Base-by-base conservation (phyloP, 257 asterid species). In the Fraxinus cuspidata region DNA sequence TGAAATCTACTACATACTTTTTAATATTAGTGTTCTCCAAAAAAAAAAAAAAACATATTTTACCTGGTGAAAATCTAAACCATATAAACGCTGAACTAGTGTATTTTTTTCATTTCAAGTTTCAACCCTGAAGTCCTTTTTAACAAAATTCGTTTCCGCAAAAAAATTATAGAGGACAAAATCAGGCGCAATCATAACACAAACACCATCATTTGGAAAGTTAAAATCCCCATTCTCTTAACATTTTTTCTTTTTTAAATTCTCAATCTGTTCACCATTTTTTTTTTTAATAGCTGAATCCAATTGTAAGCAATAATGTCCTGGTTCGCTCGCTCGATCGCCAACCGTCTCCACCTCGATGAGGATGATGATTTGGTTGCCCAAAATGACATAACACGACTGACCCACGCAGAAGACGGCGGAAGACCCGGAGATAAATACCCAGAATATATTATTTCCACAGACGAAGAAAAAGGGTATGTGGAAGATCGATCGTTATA, bases 301-400 rank as follows among this genome's bases (percentile, higher is more conserved):
- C 28, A 77, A 78, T 63, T 85, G 80, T 74, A 12, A 72, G 75
- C 75, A 25, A 70, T 29, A 81, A 94, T 94, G 99, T 90, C 99
- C 74, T 94, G 97, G 99, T 82, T 94, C 80, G 94, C 94, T 81
- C 97, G 97, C 80, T 92, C 99, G 83, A 85, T 94, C 70, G 88
- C 91, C 90, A 88, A 90, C 85, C 31, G 87, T 71, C 94, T 94
- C 91, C 92, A 84, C 76, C 90, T 92, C 82, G 96, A 91, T 71
- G 96, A 87, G 70, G 78, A 37, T 37, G 82, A 56, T 21, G 82
- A 66, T n/a, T 49, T 60, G 69, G 65, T 58, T 70, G 73, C 63
- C 68, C 71, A 29, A 16, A 69, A 80, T 81, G 85, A 78, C 51
- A 74, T 27, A 83, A 80, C 58, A 68, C 82, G 60, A 44, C 76